These are phyloP conservation scores for Ophiosphaerella narmari DNA, from an alignment of 2,329 filamentous ascomycete species.

Conservation along the genomic window DNA sequence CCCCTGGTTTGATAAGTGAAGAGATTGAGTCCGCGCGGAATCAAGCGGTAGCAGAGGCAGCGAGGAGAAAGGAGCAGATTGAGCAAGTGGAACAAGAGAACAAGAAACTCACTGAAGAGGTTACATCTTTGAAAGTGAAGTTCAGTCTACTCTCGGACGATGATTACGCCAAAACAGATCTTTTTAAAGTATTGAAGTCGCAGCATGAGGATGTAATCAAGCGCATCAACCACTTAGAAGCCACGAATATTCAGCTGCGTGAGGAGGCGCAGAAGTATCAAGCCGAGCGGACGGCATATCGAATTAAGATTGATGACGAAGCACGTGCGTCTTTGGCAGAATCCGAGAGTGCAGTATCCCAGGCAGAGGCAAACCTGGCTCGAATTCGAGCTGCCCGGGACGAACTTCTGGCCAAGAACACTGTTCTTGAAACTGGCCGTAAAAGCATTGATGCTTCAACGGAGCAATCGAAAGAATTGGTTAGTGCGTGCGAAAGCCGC, in stretches of 20 bases:
- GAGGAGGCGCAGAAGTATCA: slow-evolving; percentile 86
- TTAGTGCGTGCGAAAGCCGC: slow-evolving; percentile 76
- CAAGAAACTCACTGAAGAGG: slow-evolving; percentile 74
- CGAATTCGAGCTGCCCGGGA: slow-evolving; percentile 84
- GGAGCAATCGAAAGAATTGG: slow-evolving; percentile 78
- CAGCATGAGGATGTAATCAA: slow-evolving; percentile 94
- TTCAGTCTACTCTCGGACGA: slow-evolving; percentile 82
- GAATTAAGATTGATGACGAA: slow-evolving; percentile 80
- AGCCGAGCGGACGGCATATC: slow-evolving; percentile 81
- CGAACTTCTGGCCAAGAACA: slow-evolving; percentile 80
- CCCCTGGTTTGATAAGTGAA: slow-evolving; percentile 61
- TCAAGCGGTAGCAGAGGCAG: slow-evolving; percentile 74
- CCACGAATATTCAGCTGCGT: slow-evolving; percentile 79
- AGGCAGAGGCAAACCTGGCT: slow-evolving; percentile 81
- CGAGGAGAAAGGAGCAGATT: slow-evolving; percentile 87
- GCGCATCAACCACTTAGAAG: slow-evolving; percentile 88
- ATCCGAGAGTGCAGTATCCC: slow-evolving; percentile 78
- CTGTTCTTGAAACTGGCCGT: slow-evolving; percentile 76
- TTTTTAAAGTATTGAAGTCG: slow-evolving; percentile 88
- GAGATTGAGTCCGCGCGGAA: slow-evolving; percentile 77
- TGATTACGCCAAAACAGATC: slow-evolving; percentile 87
- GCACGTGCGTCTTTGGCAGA: slow-evolving; percentile 73
- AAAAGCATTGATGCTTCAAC: slow-evolving; percentile 74
- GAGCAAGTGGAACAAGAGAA: slow-evolving; percentile 79
- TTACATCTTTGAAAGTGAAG: slow-evolving; percentile 71